These are phyloP conservation scores for Dendrobium huoshanense DNA, from an alignment of 106 monocot species.

Conservation along the genomic window DNA sequence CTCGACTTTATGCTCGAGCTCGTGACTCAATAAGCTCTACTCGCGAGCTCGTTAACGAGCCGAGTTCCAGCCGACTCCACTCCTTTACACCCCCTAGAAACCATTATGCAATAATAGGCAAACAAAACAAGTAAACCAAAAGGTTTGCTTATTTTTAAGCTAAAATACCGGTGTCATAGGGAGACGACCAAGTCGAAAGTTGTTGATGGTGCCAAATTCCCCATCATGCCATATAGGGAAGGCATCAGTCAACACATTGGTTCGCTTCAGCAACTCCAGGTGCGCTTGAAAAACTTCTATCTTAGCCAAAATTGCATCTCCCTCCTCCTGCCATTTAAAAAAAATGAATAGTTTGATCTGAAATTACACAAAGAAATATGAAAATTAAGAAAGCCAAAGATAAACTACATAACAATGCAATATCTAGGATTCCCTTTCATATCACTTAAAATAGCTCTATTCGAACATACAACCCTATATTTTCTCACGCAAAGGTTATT, in stretches of 20 bases:
- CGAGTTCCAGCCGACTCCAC: no score
- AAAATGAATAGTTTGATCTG: not conserved
- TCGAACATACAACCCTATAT: not conserved
- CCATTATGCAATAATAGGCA: not conserved
- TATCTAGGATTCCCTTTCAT: not conserved
- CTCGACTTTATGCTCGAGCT: no score
- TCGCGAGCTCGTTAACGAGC: no score
- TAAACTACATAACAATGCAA: not conserved
- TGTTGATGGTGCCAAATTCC: slow-evolving; percentile 95
- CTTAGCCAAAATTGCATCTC: slow-evolving; percentile 94
- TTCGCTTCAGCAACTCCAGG: slow-evolving; percentile 77
- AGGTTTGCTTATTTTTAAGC: not conserved
- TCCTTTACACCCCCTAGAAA: no score
- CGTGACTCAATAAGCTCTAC: no score
- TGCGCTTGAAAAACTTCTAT: slow-evolving; percentile 95
- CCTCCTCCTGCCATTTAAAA: slow-evolving; percentile 63
- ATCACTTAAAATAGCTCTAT: not conserved
- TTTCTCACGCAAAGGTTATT: not conserved
- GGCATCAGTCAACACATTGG: slow-evolving; percentile 91
- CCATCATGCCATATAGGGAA: slow-evolving; percentile 91
- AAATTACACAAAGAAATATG: not conserved
- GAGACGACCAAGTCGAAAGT: slow-evolving; percentile 93
- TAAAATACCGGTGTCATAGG: slow-evolving; percentile 67
- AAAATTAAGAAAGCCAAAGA: not conserved
- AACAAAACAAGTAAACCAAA: not conserved